A percentile compares a stretch with the other conserved stretches of the same genome.
phyloP scores from a whole-genome alignment of 495 filamentous ascomycete species.

The Sabuloglossum arenarium region DNA sequence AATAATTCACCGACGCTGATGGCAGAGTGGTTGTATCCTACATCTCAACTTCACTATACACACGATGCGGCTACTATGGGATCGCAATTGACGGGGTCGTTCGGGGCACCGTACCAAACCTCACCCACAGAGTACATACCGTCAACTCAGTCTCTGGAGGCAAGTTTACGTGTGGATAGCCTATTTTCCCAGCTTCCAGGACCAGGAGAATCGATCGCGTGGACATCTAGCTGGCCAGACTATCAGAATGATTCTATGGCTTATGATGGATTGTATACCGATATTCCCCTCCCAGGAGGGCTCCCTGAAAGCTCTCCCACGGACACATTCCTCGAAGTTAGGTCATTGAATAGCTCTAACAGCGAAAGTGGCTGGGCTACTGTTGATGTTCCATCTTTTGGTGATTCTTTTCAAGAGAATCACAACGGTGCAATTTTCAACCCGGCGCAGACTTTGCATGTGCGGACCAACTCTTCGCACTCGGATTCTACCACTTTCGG shows the following conservation, averaged over 20 bases:
- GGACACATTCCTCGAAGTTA: constrained; percentile 61
- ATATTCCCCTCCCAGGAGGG: constrained; percentile 20
- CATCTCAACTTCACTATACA: neutral
- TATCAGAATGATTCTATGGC: constrained; percentile 39
- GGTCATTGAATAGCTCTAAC: constrained; percentile 52
- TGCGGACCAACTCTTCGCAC: constrained; percentile 67
- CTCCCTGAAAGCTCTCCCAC: constrained; percentile 58
- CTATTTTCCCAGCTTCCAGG: constrained; percentile 45
- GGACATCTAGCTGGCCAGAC: constrained; percentile 43
- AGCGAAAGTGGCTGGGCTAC: constrained; percentile 73
- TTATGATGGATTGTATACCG: constrained; percentile 29
- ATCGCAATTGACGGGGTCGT: constrained; percentile 24
- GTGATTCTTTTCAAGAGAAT: constrained; percentile 28
- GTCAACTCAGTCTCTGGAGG: constrained; percentile 43
- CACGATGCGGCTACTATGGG: constrained; percentile 1
- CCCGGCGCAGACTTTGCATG: constrained; percentile 64
- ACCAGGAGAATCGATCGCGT: constrained; percentile 41
- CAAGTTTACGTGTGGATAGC: constrained; percentile 41
- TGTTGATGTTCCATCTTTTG: constrained; percentile 39
- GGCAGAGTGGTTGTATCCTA: constrained; percentile 22
- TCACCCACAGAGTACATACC: constrained; percentile 51
- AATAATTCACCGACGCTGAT: constrained; percentile 23
- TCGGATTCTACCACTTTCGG: constrained; percentile 40
- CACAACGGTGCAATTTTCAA: constrained; percentile 54
- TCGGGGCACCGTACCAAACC: constrained; percentile 29